Evolutionary conservation across 805 yeast species (phyloP).

Genomic region (Starmerella bombicola): DNA sequence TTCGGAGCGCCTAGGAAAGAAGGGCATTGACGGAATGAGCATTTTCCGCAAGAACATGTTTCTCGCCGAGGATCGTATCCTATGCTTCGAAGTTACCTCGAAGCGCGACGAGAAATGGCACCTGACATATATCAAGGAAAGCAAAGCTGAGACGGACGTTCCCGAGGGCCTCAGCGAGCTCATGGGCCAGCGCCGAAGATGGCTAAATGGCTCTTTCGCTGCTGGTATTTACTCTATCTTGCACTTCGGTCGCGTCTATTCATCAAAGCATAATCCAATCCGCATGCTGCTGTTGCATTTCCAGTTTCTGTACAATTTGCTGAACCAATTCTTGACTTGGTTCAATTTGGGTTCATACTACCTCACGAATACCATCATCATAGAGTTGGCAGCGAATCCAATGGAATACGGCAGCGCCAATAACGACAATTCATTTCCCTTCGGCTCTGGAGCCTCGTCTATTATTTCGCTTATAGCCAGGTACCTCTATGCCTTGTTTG

Average conservation of each 20-base stretch:
- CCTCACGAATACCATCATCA: conserved; percentile 49
- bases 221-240: conserved; percentile 45
- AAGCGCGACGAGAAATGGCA: conserved; percentile 48
- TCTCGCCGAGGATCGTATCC: conserved; percentile 55
- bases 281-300: conserved; percentile 42
- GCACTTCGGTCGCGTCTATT: conserved; percentile 45
- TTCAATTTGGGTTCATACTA: conserved; percentile 52
- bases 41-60: conserved; percentile 60
- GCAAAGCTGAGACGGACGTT: conserved; percentile 57
- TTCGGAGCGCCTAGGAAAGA: conserved; percentile 35
- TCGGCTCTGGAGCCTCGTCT: conserved; percentile 26
- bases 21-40: conserved; percentile 46
- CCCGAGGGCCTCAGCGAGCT: conserved; percentile 52
- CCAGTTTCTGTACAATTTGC: conserved; percentile 44
- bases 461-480: conserved; percentile 41
- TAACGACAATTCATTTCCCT: conserved; percentile 32
- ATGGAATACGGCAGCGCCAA: conserved; percentile 34
- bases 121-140: conserved; percentile 48
- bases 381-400: conserved; percentile 35
- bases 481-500: conserved; percentile 45
- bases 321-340: conserved; percentile 48
- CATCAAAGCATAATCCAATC: conserved; percentile 40
- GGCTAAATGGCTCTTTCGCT: conserved; percentile 60
- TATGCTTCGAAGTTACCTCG: conserved; percentile 53
- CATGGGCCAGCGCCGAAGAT: conserved; percentile 51